Evolutionary conservation across 2,329 filamentous ascomycete genomes (phyloP), one percentile per base, ranked within the genome.

Genomic region (Didymella sp.): DNA sequence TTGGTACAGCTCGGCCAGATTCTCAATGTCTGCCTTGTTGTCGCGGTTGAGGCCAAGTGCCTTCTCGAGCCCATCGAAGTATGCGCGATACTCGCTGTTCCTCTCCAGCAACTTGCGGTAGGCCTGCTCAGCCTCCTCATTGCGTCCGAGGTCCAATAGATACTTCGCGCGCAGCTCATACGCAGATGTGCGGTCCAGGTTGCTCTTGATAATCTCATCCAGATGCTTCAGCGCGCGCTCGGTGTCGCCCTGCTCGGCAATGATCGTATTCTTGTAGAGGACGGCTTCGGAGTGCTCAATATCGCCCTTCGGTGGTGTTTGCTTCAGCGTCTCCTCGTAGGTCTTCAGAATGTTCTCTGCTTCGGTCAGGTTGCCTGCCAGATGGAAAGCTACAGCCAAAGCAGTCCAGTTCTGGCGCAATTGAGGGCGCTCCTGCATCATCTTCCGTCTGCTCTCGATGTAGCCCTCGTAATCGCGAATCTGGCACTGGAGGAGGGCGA

Each of bases 381-480:
- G 83, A 71, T 99, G 95, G 74, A 96, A 87, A 31, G 94, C 95
- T 55, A 98, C 90, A 37, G 95, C 95, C 59, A 99, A 81, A n/a
- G 92, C 95, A 4, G 95, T 98, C 96, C 96, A 99, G 78, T 94
- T 97, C 79, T 96, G 91, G 66, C 96, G 86, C 59, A 95, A 73
- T 63, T 88, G 86, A 1, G 95, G 90, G 57, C 90, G 87, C 41
- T 90, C 87, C 75, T 95, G 89, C 63, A 99, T 84, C 89, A 99
- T 98, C 53, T 88, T 84, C 61, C 86, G 89, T 67, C 95, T 86
- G 78, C 92, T 98, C 76, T 94, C 89, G 63, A 97, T 87, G 74
- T 98, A 98, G 50, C 95, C 95, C 64, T 89, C 85, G 77, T 93
- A 98, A 79, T 99, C 95, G 68, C 95, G 88, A 86, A 96, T 97